These are phyloP conservation scores for Spergularia bocconei DNA, from an alignment of 148 eudicot genomes.

Conservation along the genomic window DNA sequence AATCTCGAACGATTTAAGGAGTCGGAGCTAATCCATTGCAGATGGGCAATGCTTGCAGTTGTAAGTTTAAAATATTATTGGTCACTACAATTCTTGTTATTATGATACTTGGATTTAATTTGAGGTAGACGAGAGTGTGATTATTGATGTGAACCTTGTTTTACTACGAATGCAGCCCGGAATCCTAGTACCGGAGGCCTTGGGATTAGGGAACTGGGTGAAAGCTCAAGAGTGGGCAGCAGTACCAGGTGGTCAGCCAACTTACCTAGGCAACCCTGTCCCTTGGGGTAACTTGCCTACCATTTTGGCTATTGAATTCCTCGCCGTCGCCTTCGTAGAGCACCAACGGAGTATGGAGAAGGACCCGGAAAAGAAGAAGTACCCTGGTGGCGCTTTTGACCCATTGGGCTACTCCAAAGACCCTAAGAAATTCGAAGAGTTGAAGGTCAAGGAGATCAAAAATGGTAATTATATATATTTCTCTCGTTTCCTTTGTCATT, in stretches of 20 bases:
- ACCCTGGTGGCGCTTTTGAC: conserved; percentile 98
- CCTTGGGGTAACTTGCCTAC: conserved; percentile 98
- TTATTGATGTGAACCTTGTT: no score
- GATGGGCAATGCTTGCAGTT: conserved; percentile 99
- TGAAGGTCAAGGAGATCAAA: conserved; percentile 91
- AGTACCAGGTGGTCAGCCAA: conserved; percentile 90
- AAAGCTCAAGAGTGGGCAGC: conserved; percentile 99
- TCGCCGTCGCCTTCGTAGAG: conserved; percentile 85
- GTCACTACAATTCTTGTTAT: neutral
- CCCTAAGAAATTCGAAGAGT: conserved; percentile 74
- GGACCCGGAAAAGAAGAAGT: conserved; percentile 86
- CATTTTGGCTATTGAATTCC: conserved; percentile 78
- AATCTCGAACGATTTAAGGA: conserved; percentile 94
- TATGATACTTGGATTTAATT: no score
- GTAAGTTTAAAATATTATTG: conserved; percentile 40
- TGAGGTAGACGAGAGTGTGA: no score
- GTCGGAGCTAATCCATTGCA: conserved; percentile 86
- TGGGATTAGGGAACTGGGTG: conserved; percentile 98
- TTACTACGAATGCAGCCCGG: conserved; percentile 66
- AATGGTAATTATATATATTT: conserved; percentile 46
- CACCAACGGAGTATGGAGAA: conserved; percentile 94
- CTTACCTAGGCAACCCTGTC: conserved; percentile 90
- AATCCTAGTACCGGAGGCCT: conserved; percentile 83
- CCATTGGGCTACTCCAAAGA: conserved; percentile 96
- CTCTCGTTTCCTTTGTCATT: neutral